Percentiles rank a stretch among this genome's conserved stretches.
These are phyloP conservation scores for Echeveria elegans DNA, from an alignment of 164 flowering plant genomes.

Conservation along the genomic window DNA sequence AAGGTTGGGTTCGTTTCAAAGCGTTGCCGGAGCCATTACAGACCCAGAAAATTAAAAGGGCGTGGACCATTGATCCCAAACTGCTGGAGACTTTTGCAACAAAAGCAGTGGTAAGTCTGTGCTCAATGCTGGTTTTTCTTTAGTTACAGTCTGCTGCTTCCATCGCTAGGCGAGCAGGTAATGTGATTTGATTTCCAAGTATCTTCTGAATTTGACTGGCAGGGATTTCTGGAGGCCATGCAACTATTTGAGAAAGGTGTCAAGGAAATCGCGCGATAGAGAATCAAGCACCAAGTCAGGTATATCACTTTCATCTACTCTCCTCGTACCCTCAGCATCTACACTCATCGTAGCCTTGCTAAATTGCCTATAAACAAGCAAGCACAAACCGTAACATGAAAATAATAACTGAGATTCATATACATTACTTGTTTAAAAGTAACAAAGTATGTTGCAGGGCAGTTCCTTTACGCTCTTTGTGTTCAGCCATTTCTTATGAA, in stretches of 20 bases:
- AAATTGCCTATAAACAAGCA: not conserved
- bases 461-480: not conserved
- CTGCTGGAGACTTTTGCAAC: not conserved
- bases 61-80: constrained; percentile 7
- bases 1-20: constrained; percentile 3
- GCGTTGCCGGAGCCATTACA: constrained; percentile 4
- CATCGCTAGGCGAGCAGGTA: not conserved
- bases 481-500: not conserved
- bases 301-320: not conserved
- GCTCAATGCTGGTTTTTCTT: not conserved
- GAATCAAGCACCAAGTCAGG: not conserved
- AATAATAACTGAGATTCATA: not conserved
- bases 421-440: not conserved
- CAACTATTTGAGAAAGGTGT: constrained; percentile 5
- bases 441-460: not conserved
- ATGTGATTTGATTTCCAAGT: not conserved
- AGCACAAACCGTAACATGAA: not conserved
- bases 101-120: constrained; percentile 6
- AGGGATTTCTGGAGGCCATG: constrained; percentile 8
- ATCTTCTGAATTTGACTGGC: not conserved
- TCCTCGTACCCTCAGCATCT: not conserved
- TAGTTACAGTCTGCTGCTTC: not conserved
- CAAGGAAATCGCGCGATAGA: not conserved
- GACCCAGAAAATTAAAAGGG: not conserved
- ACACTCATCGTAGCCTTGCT: too few species aligned